These are phyloP conservation scores for Pseudogymnoascus sp. DNA, from an alignment of 2,329 filamentous ascomycete species.

Conservation along the genomic window DNA sequence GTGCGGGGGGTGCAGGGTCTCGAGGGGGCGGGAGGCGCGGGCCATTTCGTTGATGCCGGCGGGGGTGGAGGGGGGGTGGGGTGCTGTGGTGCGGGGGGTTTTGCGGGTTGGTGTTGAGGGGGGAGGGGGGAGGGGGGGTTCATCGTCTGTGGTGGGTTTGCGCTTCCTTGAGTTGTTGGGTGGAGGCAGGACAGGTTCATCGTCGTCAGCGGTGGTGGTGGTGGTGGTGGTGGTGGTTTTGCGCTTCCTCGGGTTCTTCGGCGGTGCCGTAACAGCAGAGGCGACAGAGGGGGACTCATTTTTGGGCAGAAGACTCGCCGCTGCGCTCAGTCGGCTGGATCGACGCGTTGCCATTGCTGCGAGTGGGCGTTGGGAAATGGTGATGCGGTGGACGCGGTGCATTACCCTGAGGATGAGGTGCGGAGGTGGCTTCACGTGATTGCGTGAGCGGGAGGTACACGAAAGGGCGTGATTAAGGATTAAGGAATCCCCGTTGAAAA, in stretches of 20 bases:
- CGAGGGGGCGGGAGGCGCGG: neutral
- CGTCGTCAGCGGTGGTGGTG: too few relatives aligned
- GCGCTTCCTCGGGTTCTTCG: neutral
- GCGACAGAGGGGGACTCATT: neutral
- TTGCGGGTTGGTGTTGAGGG: conserved; percentile 24
- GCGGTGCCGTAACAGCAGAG: neutral
- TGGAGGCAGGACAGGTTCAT: too few relatives aligned
- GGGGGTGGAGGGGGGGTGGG: conserved; percentile 35
- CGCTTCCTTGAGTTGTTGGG: neutral
- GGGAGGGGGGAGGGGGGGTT: neutral
- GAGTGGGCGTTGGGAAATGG: neutral
- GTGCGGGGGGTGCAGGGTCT: conserved; percentile 10
- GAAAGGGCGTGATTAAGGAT: neutral
- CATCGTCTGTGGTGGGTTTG: neutral
- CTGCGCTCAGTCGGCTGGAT: neutral
- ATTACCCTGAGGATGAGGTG: neutral
- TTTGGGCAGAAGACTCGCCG: neutral
- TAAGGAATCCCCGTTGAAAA: neutral
- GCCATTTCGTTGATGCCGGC: conserved; percentile 24
- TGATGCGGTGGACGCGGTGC: neutral
- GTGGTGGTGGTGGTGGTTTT: too few relatives aligned
- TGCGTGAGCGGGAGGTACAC: neutral
- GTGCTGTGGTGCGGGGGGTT: conserved; percentile 25
- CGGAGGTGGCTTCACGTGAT: neutral
- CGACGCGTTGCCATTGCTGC: neutral